A percentile compares a stretch with the other conserved stretches of the same genome.
These are phyloP conservation scores for Alectoria sarmentosa DNA, from an alignment of 495 filamentous ascomycete species.

Conservation along the genomic window DNA sequence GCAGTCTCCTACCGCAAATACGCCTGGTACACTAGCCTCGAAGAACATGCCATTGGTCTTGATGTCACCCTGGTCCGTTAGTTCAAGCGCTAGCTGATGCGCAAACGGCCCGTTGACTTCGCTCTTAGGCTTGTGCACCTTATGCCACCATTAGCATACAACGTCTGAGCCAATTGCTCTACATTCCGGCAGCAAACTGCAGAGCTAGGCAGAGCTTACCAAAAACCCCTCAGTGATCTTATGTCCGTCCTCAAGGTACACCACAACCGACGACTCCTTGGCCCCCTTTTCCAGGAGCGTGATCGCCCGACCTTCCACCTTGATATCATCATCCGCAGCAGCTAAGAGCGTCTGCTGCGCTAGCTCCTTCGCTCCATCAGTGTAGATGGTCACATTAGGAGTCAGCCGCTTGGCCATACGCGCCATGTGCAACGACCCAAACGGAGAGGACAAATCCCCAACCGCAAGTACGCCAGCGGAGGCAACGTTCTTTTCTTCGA, in stretches of 20 bases:
- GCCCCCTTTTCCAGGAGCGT: conserved; percentile 13
- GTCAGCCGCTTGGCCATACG: conserved; percentile 24
- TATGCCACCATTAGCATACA: not conserved
- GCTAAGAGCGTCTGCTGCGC: not conserved
- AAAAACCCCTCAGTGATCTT: conserved; percentile 23
- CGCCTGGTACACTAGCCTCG: conserved; percentile 33
- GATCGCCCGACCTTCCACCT: conserved; percentile 22
- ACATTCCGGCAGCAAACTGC: not conserved
- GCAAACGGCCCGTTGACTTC: conserved; percentile 26
- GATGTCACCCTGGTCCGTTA: conserved; percentile 29
- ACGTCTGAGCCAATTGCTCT: too few species aligned
- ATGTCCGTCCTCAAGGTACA: conserved; percentile 20
- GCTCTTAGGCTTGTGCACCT: conserved; percentile 25
- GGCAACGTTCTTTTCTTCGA: conserved; percentile 34
- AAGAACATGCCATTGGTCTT: conserved; percentile 29
- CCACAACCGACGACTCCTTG: conserved; percentile 2
- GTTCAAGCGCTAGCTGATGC: conserved; percentile 32
- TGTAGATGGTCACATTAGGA: conserved; percentile 30
- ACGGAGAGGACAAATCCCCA: conserved; percentile 19
- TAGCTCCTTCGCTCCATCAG: conserved; percentile 26
- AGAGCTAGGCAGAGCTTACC: not conserved
- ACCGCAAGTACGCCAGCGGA: conserved; percentile 34
- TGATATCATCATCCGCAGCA: conserved; percentile 1
- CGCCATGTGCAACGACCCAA: conserved; percentile 22
- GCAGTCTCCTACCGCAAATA: conserved; percentile 38